These are phyloP conservation scores for Cornus kousa DNA, from an alignment of 148 eudicot genomes.

Conservation along the genomic window DNA sequence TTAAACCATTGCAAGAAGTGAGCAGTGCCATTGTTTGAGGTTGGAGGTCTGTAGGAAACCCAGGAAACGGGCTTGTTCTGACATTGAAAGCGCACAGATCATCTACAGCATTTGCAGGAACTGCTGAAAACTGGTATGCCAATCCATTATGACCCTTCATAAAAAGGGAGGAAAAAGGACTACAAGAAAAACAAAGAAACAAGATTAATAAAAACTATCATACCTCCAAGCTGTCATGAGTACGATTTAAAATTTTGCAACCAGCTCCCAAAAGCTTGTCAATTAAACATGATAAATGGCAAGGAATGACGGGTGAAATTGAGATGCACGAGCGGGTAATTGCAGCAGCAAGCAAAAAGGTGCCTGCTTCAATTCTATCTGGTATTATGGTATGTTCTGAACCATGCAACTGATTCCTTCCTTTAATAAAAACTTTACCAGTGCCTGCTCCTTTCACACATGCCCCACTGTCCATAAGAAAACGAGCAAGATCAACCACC, in stretches of 20 bases:
- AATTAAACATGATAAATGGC: constrained; percentile 13
- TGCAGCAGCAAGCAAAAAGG: constrained; percentile 26
- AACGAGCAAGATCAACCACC: constrained; percentile 20
- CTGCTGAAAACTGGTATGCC: constrained; percentile 13
- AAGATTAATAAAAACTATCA: not conserved
- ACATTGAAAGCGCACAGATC: constrained; percentile 5
- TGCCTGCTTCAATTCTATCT: constrained; percentile 25
- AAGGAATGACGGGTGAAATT: constrained; percentile 18
- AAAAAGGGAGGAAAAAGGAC: not conserved
- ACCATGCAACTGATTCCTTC: constrained; percentile 16
- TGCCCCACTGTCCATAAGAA: constrained; percentile 17
- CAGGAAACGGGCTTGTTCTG: constrained; percentile 18
- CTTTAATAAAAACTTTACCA: constrained; percentile 5
- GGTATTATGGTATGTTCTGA: constrained; percentile 20
- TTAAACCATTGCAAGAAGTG: constrained; percentile 21
- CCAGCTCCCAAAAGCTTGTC: constrained; percentile 16
- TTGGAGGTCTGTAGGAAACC: constrained; percentile 30
- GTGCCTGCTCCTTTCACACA: constrained; percentile 16
- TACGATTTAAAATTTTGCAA: constrained; percentile 9
- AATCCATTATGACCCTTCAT: not conserved
- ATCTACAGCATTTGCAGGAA: not conserved
- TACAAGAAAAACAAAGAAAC: not conserved
- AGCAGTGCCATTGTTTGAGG: constrained; percentile 26
- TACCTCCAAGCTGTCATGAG: constrained; percentile 6
- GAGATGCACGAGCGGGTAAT: constrained; percentile 25